These are phyloP conservation scores for Endocalyx cinctus DNA, from an alignment of 2,329 filamentous ascomycete species.

Conservation along the genomic window DNA sequence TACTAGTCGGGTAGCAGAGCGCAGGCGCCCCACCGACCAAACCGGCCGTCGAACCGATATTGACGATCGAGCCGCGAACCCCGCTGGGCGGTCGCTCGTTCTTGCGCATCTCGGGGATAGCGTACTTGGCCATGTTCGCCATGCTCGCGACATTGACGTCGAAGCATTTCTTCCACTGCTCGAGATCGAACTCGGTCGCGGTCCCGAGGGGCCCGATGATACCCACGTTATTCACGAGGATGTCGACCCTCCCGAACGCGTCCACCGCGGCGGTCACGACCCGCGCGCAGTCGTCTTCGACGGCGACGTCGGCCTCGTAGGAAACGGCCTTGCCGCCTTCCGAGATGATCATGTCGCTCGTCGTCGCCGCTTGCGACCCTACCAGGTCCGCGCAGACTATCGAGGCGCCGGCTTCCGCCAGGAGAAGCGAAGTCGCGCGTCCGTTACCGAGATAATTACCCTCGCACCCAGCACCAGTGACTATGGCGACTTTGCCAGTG, in stretches of 20 bases:
- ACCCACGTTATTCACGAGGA: slow-evolving; percentile 63
- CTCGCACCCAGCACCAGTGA: slow-evolving; percentile 54
- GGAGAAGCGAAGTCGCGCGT: slow-evolving; percentile 51
- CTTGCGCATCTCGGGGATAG: slow-evolving; percentile 54
- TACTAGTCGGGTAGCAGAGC: slow-evolving; percentile 42
- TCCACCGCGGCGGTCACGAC: slow-evolving; percentile 37
- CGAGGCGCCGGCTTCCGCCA: slow-evolving; percentile 53
- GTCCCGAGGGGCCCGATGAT: slow-evolving; percentile 55
- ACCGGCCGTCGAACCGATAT: slow-evolving; percentile 59
- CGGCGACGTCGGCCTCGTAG: slow-evolving; percentile 50
- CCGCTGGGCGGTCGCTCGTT: slow-evolving; percentile 38
- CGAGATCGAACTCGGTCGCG: slow-evolving; percentile 57
- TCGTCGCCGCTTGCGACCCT: slow-evolving; percentile 43
- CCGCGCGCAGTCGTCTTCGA: slow-evolving; percentile 43
- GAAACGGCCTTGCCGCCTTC: slow-evolving; percentile 38
- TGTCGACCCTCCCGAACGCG: slow-evolving; percentile 53
- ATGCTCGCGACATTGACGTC: slow-evolving; percentile 62
- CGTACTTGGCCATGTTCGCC: slow-evolving; percentile 59
- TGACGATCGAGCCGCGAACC: slow-evolving; percentile 50
- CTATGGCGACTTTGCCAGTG: slow-evolving; percentile 43
- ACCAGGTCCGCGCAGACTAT: slow-evolving; percentile 57
- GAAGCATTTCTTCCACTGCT: slow-evolving; percentile 50
- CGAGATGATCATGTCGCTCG: slow-evolving; percentile 46
- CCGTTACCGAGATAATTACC: slow-evolving; percentile 59
- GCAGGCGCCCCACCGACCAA: slow-evolving; percentile 40